Evolutionary conservation across 768 basidiomycete genomes (phyloP).

Genomic region (Russula dissimulans): DNA sequence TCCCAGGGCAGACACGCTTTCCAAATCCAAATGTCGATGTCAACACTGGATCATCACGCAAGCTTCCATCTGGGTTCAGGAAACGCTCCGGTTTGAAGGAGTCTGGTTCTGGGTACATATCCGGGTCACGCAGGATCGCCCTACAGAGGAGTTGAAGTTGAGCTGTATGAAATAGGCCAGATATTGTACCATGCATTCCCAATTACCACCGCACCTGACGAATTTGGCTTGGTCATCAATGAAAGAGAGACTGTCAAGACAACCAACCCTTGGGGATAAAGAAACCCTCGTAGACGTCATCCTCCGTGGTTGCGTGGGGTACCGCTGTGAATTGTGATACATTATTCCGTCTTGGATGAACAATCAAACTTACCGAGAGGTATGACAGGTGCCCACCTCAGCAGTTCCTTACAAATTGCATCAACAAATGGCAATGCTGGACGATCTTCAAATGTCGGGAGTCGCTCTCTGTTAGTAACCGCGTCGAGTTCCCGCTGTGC

Average conservation of each 20-base stretch:
- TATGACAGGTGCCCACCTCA: background rate
- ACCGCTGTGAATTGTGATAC: background rate
- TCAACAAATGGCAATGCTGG: background rate
- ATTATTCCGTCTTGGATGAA: too few relatives aligned
- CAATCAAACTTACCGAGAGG: background rate
- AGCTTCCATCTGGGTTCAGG: background rate
- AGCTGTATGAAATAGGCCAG: background rate
- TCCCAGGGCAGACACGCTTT: background rate
- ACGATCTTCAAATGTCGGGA: background rate
- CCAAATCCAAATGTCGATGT: background rate
- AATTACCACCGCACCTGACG: background rate
- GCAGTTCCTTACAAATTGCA: background rate
- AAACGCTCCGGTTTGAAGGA: background rate
- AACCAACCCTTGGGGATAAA: background rate
- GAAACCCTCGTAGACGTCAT: background rate
- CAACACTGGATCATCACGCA: background rate
- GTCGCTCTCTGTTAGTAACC: background rate
- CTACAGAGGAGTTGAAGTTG: background rate
- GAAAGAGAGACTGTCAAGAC: background rate
- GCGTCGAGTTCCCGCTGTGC: background rate
- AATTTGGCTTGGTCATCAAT: too few relatives aligned
- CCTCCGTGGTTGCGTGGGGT: background rate
- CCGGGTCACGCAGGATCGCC: background rate
- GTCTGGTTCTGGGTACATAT: background rate
- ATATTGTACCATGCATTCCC: background rate